Percentiles rank a stretch among this genome's conserved stretches.
phyloP scores from a whole-genome alignment of 2,329 filamentous ascomycete genomes.

The Seiridium cupressi region DNA sequence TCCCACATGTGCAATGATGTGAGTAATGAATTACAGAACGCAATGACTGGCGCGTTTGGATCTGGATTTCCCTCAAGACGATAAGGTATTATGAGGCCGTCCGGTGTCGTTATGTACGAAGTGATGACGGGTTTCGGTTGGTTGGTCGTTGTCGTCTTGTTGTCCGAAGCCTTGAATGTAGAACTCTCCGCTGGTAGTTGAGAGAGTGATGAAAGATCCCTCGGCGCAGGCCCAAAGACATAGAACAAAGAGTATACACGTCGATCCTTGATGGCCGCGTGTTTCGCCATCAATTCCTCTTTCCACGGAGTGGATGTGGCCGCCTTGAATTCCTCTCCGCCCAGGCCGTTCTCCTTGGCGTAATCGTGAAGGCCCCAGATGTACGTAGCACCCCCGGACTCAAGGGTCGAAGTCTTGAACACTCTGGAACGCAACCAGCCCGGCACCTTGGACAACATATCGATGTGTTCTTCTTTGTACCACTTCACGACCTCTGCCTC shows the following conservation, averaged over 20 bases:
- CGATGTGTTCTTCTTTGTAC: conserved; percentile 73
- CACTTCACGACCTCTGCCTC: conserved; percentile 60
- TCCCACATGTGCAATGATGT: conserved; percentile 83
- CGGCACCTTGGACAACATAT: conserved; percentile 69
- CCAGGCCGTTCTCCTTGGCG: conserved; percentile 62
- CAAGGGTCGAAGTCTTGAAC: conserved; percentile 64
- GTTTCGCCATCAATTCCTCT: conserved; percentile 55
- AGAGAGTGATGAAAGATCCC: conserved; percentile 62
- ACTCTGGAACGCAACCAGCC: conserved; percentile 76
- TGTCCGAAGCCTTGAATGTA: conserved; percentile 54
- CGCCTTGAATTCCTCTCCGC: conserved; percentile 61
- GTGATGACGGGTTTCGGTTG: conserved; percentile 53
- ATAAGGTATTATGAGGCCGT: conserved; percentile 70
- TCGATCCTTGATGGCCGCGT: conserved; percentile 55
- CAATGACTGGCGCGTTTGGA: conserved; percentile 67
- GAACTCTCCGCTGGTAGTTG: conserved; percentile 42
- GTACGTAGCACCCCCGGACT: conserved; percentile 48
- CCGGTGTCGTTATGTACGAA: conserved; percentile 66
- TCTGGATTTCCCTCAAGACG: conserved; percentile 70
- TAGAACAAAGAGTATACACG: conserved; percentile 73
- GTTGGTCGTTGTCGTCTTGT: conserved; percentile 53
- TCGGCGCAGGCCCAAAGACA: conserved; percentile 72
- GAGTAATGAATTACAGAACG: conserved; percentile 78
- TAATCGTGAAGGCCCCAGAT: conserved; percentile 74
- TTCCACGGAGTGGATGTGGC: conserved; percentile 62